Conservation (phyloP, 2,329 filamentous ascomycete species). For the Beauveria sp. region DNA sequence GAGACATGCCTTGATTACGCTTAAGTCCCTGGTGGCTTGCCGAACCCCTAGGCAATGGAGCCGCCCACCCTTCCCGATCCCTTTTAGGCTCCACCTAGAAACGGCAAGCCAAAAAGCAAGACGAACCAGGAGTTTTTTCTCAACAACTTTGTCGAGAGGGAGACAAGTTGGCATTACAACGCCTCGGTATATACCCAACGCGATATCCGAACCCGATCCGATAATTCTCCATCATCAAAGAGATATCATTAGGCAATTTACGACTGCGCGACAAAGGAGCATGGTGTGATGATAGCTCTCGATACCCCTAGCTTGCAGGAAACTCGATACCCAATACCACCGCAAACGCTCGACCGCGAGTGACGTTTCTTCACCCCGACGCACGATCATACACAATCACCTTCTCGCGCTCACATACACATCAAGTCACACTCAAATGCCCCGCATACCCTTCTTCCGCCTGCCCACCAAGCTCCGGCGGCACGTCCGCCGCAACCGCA, state of each 20-base stretch:
- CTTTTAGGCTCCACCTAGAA: background rate
- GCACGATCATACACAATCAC: no score
- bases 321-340: no score
- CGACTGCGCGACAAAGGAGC: background rate
- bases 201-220: background rate
- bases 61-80: background rate
- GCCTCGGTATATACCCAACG: background rate
- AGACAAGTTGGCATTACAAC: background rate
- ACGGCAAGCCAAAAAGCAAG: background rate
- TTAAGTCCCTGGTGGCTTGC: background rate
- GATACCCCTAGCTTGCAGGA: background rate
- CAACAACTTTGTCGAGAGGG: background rate
- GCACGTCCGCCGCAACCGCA: constrained; percentile 49
- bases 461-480: constrained; percentile 50
- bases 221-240: background rate
- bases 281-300: background rate
- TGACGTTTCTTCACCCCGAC: no score
- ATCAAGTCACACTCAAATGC: constrained; percentile 21
- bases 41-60: no score
- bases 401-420: background rate
- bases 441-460: constrained; percentile 41
- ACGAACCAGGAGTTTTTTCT: background rate
- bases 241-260: background rate
- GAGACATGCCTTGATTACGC: background rate
- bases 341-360: no score